Evolutionary conservation across 257 asterid species (phyloP).

Genomic region (Solanum sparsipilum): DNA sequence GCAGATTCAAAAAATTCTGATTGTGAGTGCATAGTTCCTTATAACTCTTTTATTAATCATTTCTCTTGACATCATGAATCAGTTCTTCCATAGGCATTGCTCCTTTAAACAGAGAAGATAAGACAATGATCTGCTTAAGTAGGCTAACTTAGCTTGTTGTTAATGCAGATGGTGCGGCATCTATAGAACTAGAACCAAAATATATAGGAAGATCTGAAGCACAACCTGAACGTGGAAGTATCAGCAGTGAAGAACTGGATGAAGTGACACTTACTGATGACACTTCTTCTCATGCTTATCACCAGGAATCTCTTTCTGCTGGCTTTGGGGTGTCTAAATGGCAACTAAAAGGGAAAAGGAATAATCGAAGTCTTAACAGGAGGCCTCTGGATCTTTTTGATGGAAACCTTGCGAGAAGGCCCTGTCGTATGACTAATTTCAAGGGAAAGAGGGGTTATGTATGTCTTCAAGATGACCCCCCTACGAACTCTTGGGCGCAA

Average conservation of each 20-base stretch:
- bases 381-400: slow-evolving; percentile 43
- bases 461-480: slow-evolving; percentile 20
- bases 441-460: slow-evolving; percentile 26
- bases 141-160: background rate
- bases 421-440: slow-evolving; percentile 24
- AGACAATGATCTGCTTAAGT: background rate
- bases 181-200: slow-evolving; percentile 79
- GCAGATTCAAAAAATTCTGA: background rate
- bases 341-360: slow-evolving; percentile 82
- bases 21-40: background rate
- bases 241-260: slow-evolving; percentile 71
- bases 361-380: slow-evolving; percentile 49
- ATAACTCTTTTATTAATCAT: background rate
- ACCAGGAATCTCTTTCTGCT: slow-evolving; percentile 23
- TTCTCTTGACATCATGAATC: background rate
- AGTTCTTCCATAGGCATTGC: background rate
- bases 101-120: background rate
- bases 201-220: slow-evolving; percentile 55
- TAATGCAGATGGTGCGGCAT: slow-evolving; percentile 72
- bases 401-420: slow-evolving; percentile 26
- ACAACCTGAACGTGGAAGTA: slow-evolving; percentile 57
- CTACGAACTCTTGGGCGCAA: slow-evolving; percentile 21
- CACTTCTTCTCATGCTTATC: slow-evolving; percentile 42
- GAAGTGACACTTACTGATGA: slow-evolving; percentile 26
- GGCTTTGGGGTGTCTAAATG: slow-evolving; percentile 55